Percentiles rank a stretch among this genome's conserved stretches.
phyloP scores from a whole-genome alignment of 495 filamentous ascomycete species.

The Lasiosphaeria hispida region DNA sequence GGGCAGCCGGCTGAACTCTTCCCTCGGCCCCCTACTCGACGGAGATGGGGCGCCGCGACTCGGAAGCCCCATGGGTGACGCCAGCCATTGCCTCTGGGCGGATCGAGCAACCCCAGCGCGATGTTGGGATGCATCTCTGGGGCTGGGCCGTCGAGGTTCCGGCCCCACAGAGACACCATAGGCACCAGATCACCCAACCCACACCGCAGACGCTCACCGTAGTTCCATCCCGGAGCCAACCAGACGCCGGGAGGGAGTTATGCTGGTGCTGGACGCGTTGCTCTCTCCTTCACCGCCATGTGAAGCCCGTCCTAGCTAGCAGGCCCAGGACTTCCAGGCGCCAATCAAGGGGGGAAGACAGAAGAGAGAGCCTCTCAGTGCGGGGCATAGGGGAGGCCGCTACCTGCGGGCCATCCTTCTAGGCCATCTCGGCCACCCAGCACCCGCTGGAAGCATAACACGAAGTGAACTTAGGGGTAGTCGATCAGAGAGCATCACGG shows the following conservation, averaged over 20 bases:
- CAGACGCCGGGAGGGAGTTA: neutral
- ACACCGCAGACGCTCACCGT: slow-evolving; percentile 5
- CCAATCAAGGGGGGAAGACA: neutral
- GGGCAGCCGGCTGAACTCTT: no score
- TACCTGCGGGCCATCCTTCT: slow-evolving; percentile 6
- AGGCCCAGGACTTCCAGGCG: neutral
- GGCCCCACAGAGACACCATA: neutral
- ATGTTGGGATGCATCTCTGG: no score
- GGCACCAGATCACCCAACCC: neutral
- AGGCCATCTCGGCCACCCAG: neutral
- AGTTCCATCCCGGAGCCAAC: slow-evolving; percentile 7
- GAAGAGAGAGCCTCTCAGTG: neutral
- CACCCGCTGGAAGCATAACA: no score
- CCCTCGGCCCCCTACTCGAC: no score
- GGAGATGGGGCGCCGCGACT: no score
- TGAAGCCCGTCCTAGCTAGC: slow-evolving; percentile 2
- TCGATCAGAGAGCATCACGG: neutral
- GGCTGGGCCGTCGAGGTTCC: no score
- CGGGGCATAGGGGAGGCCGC: slow-evolving; percentile 15
- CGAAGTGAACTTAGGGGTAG: no score
- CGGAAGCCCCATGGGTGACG: no score
- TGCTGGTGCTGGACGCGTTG: neutral
- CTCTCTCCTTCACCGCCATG: slow-evolving; percentile 22
- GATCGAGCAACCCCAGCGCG: no score
- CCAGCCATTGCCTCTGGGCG: no score